Conservation (phyloP, 225 moss, liverwort and hornwort species). For the Anthoceros angustus region DNA sequence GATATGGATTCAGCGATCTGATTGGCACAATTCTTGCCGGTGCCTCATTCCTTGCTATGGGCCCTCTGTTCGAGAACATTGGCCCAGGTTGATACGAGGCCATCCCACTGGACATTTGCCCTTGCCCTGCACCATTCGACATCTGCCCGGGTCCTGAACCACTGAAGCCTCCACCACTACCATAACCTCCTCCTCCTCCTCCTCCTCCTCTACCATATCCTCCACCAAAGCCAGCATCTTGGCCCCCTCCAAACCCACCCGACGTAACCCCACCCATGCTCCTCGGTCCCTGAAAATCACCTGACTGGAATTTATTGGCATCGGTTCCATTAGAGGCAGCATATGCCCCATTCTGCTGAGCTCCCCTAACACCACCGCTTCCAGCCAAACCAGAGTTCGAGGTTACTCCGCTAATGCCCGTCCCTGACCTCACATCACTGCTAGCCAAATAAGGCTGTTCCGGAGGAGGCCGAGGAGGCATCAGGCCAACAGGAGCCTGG, state of each 20-base stretch:
- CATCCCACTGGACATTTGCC: conserved; percentile 35
- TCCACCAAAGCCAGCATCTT: conserved; percentile 14
- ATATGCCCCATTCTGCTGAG: no score
- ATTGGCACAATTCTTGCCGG: conserved; percentile 74
- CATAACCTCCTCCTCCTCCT: background rate
- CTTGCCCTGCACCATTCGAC: conserved; percentile 36
- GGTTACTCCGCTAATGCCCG: background rate
- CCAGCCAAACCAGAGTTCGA: background rate
- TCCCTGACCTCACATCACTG: background rate
- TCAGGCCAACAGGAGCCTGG: conserved; percentile 14
- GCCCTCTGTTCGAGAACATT: conserved; percentile 46
- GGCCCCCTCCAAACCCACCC: no score
- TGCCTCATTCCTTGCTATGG: conserved; percentile 35
- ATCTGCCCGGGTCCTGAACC: no score
- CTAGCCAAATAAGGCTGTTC: background rate
- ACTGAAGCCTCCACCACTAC: background rate
- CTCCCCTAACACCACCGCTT: no score
- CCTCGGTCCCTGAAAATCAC: no score
- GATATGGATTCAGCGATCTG: conserved; percentile 76
- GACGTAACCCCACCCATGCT: no score
- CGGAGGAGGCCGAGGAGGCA: conserved; percentile 4
- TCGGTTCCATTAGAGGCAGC: no score
- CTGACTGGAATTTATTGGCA: no score
- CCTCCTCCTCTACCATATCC: conserved; percentile 34
- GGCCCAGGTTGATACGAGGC: conserved; percentile 58